phyloP scores from a whole-genome alignment of 352 stramenopile genomes.

The Phytopythium vexans region DNA sequence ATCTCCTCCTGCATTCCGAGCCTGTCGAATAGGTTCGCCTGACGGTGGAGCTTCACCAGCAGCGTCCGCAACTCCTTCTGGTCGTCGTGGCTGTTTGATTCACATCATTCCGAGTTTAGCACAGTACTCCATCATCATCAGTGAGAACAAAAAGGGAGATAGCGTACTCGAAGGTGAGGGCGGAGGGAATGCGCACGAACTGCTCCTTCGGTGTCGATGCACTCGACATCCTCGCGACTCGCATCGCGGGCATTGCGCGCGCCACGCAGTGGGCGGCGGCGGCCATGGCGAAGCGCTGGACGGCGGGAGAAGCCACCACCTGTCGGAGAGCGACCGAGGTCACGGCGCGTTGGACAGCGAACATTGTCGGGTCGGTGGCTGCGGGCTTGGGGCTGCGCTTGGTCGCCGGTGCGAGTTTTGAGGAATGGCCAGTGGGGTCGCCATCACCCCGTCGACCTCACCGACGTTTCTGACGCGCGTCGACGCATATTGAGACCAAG shows the following conservation, averaged over 20 bases:
- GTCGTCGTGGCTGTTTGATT: slow-evolving; percentile 64
- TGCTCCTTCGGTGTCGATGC: slow-evolving; percentile 3
- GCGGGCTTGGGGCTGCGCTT: slow-evolving; percentile 1
- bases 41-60: slow-evolving; percentile 74
- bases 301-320: slow-evolving; percentile 2
- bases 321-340: slow-evolving; percentile 3
- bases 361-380: slow-evolving; percentile 1
- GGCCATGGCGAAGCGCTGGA: slow-evolving; percentile 8
- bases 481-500: too few relatives aligned
- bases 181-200: slow-evolving; percentile 3
- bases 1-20: slow-evolving; percentile 54
- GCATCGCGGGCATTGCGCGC: background rate
- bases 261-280: slow-evolving; percentile 1
- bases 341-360: slow-evolving; percentile 3
- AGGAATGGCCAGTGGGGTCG: slow-evolving; percentile 3
- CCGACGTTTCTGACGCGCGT: too few relatives aligned
- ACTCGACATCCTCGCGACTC: slow-evolving; percentile 1
- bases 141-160: background rate
- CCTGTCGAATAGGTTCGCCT: slow-evolving; percentile 53
- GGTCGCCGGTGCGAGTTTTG: slow-evolving; percentile 4
- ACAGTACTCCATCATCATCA: background rate
- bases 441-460: too few relatives aligned
- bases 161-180: slow-evolving; percentile 7
- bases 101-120: background rate
- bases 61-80: slow-evolving; percentile 81